A percentile compares a stretch with the other conserved stretches of the same genome.
phyloP scores from a whole-genome alignment of 2,329 filamentous ascomycete genomes.

The Exophiala alcalophila region DNA sequence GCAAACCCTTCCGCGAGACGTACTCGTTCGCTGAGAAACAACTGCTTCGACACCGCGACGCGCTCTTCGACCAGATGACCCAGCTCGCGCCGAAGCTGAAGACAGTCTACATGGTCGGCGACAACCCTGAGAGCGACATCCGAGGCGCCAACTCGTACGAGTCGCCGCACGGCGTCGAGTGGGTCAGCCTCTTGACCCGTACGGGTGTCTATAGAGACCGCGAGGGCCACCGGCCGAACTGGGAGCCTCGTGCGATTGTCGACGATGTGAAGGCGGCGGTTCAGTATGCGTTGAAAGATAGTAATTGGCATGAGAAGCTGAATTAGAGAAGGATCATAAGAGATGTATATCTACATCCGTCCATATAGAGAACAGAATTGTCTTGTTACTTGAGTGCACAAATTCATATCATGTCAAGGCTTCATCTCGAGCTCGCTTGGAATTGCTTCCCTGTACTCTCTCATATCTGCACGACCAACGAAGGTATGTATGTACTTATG shows the following conservation, averaged over 20 bases:
- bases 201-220: constrained; percentile 70
- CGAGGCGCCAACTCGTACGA: constrained; percentile 75
- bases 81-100: constrained; percentile 49
- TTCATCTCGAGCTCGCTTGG: background rate
- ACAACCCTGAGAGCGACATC: constrained; percentile 88
- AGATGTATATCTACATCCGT: too few species aligned
- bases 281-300: constrained; percentile 66
- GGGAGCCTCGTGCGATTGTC: constrained; percentile 63
- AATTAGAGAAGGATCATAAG: constrained; percentile 10
- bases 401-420: too few species aligned
- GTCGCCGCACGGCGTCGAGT: constrained; percentile 66
- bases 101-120: constrained; percentile 90
- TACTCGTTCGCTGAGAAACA: constrained; percentile 81
- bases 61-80: constrained; percentile 45
- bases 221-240: constrained; percentile 54
- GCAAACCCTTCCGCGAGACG: constrained; percentile 75
- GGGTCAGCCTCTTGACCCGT: constrained; percentile 48
- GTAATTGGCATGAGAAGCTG: constrained; percentile 37
- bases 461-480: too few species aligned
- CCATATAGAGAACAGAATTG: too few species aligned
- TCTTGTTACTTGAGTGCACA: too few species aligned
- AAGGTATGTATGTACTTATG: too few species aligned
- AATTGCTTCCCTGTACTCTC: too few species aligned
- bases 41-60: constrained; percentile 58
- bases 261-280: constrained; percentile 76